A percentile compares a stretch with the other conserved stretches of the same genome.
These are phyloP conservation scores for Tetrahymena thermophila DNA, from an alignment of 73 alveolate genomes.

Conservation along the genomic window DNA sequence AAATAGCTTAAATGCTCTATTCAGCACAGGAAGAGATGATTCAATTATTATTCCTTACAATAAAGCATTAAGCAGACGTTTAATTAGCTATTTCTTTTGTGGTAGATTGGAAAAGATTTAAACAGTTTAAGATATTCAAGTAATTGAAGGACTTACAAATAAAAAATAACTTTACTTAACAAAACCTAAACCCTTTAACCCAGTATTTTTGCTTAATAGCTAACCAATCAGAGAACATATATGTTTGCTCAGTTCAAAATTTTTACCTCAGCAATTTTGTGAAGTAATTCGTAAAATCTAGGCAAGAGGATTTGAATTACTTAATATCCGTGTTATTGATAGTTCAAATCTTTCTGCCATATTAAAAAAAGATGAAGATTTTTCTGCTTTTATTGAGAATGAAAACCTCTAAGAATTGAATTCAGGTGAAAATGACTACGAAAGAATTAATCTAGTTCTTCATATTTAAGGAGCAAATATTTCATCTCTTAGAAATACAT, in stretches of 20 bases:
- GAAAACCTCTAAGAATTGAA: not conserved
- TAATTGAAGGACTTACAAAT: not conserved
- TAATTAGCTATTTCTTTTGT: not conserved
- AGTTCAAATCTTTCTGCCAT: not conserved
- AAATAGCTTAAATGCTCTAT: not conserved
- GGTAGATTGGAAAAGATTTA: not conserved
- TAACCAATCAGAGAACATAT: not conserved
- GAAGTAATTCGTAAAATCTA: not conserved
- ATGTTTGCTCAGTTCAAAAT: not conserved
- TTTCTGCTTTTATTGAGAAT: not conserved
- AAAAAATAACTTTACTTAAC: not conserved
- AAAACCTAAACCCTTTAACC: not conserved
- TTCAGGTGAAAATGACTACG: not conserved
- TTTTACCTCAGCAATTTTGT: not conserved
- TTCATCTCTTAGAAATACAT: not conserved
- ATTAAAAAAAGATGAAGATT: not conserved
- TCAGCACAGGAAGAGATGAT: not conserved
- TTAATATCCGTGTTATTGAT: not conserved
- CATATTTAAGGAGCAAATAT: not conserved
- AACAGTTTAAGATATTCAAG: not conserved
- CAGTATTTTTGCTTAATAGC: not conserved
- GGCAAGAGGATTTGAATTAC: not conserved
- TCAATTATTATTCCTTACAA: not conserved
- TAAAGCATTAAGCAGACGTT: not conserved
- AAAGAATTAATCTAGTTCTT: not conserved